A percentile compares a stretch with the other conserved stretches of the same genome.
These are phyloP conservation scores for Potentilla sterilis DNA, from an alignment of 306 rosid species.

Conservation along the genomic window DNA sequence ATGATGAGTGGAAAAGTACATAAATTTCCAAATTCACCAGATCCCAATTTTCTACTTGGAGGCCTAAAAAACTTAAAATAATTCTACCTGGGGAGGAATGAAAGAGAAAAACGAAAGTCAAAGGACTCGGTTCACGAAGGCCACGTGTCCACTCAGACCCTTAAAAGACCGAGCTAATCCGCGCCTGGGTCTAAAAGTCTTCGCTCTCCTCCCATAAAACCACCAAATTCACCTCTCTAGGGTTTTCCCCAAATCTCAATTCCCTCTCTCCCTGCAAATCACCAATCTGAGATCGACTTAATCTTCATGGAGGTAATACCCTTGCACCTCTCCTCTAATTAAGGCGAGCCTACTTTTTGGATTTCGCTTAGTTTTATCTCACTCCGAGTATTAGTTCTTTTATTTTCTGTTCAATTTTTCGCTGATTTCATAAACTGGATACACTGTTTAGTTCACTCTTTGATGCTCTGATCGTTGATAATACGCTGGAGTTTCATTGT, in stretches of 20 bases:
- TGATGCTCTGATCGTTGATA: not conserved
- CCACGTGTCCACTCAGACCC: too few species aligned
- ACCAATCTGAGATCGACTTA: not conserved
- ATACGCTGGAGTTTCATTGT: not conserved
- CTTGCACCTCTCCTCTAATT: not conserved
- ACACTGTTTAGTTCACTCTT: not conserved
- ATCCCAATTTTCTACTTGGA: too few species aligned
- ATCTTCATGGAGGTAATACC: constrained; percentile 32
- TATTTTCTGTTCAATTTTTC: not conserved
- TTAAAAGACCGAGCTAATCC: too few species aligned
- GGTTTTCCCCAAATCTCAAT: constrained; percentile 28
- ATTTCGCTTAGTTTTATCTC: not conserved
- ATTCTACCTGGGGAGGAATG: too few species aligned
- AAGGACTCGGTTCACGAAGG: too few species aligned
- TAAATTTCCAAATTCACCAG: too few species aligned
- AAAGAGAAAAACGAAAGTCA: too few species aligned
- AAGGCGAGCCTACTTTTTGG: too few species aligned
- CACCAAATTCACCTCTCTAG: not conserved
- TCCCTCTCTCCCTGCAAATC: not conserved
- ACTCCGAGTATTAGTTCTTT: not conserved
- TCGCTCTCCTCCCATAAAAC: too few species aligned
- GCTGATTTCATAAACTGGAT: not conserved
- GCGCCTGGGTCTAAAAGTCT: too few species aligned
- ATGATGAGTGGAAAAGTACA: too few species aligned
- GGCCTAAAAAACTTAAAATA: too few species aligned